These are phyloP conservation scores for Schoenoplectus tabernaemontani DNA, from an alignment of 202 grass and related monocot genomes.

Conservation along the genomic window DNA sequence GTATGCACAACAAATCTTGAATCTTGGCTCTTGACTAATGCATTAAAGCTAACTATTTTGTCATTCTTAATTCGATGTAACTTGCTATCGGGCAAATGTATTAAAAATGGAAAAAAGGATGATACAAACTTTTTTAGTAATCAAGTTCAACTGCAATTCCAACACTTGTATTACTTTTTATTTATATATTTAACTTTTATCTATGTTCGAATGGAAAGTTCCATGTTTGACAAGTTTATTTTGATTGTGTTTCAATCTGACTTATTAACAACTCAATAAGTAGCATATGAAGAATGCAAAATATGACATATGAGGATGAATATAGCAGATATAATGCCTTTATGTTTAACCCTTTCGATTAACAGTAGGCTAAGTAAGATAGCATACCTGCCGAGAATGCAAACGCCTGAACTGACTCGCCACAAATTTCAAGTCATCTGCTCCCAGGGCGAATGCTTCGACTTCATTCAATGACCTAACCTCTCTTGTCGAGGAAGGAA, in stretches of 20 bases:
- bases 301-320: neutral
- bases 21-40: neutral
- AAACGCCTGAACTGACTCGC: slow-evolving; percentile 85
- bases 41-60: neutral
- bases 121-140: neutral
- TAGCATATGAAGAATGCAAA: neutral
- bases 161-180: neutral
- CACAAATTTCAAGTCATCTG: slow-evolving; percentile 68
- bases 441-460: slow-evolving; percentile 55
- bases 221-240: neutral
- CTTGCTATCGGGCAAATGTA: neutral
- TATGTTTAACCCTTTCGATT: neutral
- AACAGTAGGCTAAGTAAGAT: neutral
- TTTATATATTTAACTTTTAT: too few species aligned
- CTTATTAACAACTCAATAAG: neutral
- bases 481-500: slow-evolving; percentile 55
- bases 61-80: neutral
- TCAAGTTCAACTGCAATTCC: neutral
- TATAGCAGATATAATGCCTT: neutral
- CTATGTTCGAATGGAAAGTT: too few species aligned
- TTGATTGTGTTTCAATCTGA: neutral
- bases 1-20: neutral
- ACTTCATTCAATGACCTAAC: slow-evolving; percentile 66
- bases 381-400: slow-evolving; percentile 47
- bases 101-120: neutral